Evolutionary conservation across 2,329 filamentous ascomycete genomes (phyloP), one percentile per base, ranked within the genome.

Genomic region (Aspergillus sp.): DNA sequence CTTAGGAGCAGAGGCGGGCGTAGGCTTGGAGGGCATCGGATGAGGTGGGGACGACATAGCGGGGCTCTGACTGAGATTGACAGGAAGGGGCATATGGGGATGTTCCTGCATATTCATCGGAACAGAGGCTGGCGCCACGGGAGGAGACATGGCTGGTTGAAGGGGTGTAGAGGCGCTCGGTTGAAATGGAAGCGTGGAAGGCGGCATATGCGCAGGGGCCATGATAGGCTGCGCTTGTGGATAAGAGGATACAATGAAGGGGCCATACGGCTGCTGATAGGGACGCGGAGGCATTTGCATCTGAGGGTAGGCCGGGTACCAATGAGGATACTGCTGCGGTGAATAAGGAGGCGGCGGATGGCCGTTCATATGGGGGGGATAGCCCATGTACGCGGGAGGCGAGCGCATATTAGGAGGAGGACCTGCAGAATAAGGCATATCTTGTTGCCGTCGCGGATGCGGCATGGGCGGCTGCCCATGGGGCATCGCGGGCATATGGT

Each of bases 361-460:
- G 61, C 52, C 71, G 63, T 51, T 76, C 69, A 60, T 76, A 69
- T 41, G 78, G 62, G 35, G 75, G 72, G 54, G 68, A 45, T 64
- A 61, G 46, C 58, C 49, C 67, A 75, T 77, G 48, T 81, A 75
- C 30, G 63, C 74, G 36, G 73, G 74, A 40, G 72, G 71, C 36
- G 73, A 67, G 36, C 64, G 63, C 58, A 78, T 69, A 44, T 69
- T 72, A 19, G 69, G 65, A 19, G 69, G 65, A 31, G 59, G 61
- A 5, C 52, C 57, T 8, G 57, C 47, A 13, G 57, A 50, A 44
- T 68, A 68, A 19, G 61, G 47, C 34, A 63, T 53, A 30, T 68
- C 63, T 45, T 64, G 61, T 44, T 65, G 63, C 41, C 62, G 61
- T 39, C 64, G 62, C 15, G 64, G 58, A n/a, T n/a, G n/a, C 42